Conservation (phyloP, 768 basidiomycete genomes). For the Tulasnella sp. region DNA sequence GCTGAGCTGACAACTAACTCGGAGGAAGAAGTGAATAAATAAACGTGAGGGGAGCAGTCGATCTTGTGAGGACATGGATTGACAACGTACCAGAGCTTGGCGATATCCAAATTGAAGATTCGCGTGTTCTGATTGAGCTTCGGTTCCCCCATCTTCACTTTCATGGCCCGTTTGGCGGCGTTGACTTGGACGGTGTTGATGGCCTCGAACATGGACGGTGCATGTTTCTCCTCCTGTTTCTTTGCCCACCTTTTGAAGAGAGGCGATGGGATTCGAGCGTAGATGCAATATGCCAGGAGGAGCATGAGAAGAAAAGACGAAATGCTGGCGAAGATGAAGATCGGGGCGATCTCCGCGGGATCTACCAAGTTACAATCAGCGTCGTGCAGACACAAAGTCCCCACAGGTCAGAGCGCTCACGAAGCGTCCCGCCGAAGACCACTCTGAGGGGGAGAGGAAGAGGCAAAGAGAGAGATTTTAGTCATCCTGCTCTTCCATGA, state of each 20-base stretch:
- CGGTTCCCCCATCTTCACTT: background rate
- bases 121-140: background rate
- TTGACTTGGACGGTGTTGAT: constrained; percentile 3
- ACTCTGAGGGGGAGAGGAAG: background rate
- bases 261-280: background rate
- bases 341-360: background rate
- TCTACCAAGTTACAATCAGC: background rate
- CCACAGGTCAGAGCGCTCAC: background rate
- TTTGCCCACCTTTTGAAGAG: background rate
- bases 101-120: constrained; percentile 19
- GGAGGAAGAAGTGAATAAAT: background rate
- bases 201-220: constrained; percentile 9
- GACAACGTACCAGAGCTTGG: constrained; percentile 19
- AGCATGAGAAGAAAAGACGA: background rate
- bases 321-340: background rate
- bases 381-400: background rate
- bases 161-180: constrained; percentile 13
- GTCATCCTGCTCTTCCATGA: too few relatives aligned
- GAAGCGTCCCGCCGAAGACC: background rate
- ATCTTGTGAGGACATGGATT: background rate
- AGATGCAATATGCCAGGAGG: background rate
- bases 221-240: constrained; percentile 1
- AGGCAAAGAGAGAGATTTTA: background rate
- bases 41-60: background rate
- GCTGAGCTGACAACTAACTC: constrained; percentile 19